Evolutionary conservation across 768 basidiomycete species (phyloP).

Genomic region (Lactifluus echinatus): DNA sequence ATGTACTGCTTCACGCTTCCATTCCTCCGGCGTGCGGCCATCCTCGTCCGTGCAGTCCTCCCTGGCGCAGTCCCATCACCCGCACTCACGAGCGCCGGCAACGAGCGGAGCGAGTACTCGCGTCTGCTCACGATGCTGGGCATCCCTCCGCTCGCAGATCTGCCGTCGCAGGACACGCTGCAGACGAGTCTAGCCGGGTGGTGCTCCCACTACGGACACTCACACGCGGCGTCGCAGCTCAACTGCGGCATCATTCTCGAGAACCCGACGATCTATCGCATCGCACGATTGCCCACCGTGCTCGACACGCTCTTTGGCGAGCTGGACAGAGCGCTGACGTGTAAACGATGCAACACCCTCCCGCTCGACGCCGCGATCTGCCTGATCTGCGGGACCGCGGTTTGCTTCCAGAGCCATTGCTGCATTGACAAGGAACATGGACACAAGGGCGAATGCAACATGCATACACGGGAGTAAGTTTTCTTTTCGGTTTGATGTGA

Average conservation of each 20-base stretch:
- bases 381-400: slow-evolving; percentile 76
- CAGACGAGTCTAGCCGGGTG: slow-evolving; percentile 84
- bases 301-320: slow-evolving; percentile 79
- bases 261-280: slow-evolving; percentile 73
- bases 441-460: slow-evolving; percentile 84
- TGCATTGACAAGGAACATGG: slow-evolving; percentile 66
- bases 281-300: slow-evolving; percentile 70
- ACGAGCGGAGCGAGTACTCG: slow-evolving; percentile 61
- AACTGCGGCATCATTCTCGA: slow-evolving; percentile 78
- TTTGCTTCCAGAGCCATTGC: slow-evolving; percentile 89
- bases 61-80: slow-evolving; percentile 47
- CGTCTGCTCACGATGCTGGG: slow-evolving; percentile 67
- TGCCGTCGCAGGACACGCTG: slow-evolving; percentile 78
- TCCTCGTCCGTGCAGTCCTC: slow-evolving; percentile 70
- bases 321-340: slow-evolving; percentile 64
- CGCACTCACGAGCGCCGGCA: slow-evolving; percentile 35
- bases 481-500: too few relatives aligned
- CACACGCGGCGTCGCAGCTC: slow-evolving; percentile 68
- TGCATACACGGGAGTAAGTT: slow-evolving; percentile 74
- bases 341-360: slow-evolving; percentile 66
- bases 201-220: slow-evolving; percentile 83
- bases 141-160: slow-evolving; percentile 70
- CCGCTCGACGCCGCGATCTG: slow-evolving; percentile 88
- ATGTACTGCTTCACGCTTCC: slow-evolving; percentile 85
- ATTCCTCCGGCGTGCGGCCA: slow-evolving; percentile 81